Evolutionary conservation across 768 basidiomycete species (phyloP).

Genomic region (Albatrellus ellisii): DNA sequence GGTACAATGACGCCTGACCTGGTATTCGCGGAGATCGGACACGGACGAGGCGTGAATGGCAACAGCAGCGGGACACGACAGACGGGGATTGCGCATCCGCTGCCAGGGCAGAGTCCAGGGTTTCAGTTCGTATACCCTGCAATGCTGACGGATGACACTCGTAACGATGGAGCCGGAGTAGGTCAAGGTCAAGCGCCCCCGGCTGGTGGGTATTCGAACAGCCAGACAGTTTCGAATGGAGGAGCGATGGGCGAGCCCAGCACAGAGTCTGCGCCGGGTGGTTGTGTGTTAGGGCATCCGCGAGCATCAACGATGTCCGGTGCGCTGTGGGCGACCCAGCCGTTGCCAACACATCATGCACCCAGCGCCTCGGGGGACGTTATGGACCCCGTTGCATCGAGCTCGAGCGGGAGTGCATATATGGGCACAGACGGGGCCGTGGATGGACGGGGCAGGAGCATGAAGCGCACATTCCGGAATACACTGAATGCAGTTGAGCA

Average conservation of each 20-base stretch:
- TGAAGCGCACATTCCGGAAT: conserved; percentile 51
- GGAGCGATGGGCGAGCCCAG: too few species aligned
- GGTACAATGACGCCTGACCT: conserved; percentile 62
- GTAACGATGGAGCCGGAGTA: neutral
- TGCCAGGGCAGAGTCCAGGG: conserved; percentile 4
- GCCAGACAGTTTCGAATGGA: too few species aligned
- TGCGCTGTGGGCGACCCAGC: neutral
- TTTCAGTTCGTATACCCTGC: neutral
- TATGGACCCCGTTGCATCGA: too few species aligned
- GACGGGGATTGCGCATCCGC: neutral
- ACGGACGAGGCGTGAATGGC: conserved; percentile 36
- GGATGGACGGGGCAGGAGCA: conserved; percentile 43
- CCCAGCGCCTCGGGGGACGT: too few species aligned
- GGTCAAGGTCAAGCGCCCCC: too few species aligned
- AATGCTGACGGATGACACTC: neutral
- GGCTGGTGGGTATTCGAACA: too few species aligned
- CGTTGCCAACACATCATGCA: too few species aligned
- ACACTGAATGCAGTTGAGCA: conserved; percentile 61
- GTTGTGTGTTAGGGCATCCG: neutral
- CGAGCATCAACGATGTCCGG: neutral
- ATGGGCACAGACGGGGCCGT: neutral
- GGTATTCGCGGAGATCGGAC: conserved; percentile 65
- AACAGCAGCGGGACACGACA: neutral
- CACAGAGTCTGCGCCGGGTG: neutral
- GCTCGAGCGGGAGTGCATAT: too few species aligned